phyloP scores from a whole-genome alignment of 1,139 yeast genomes.

The Taphrina flavorubra region DNA sequence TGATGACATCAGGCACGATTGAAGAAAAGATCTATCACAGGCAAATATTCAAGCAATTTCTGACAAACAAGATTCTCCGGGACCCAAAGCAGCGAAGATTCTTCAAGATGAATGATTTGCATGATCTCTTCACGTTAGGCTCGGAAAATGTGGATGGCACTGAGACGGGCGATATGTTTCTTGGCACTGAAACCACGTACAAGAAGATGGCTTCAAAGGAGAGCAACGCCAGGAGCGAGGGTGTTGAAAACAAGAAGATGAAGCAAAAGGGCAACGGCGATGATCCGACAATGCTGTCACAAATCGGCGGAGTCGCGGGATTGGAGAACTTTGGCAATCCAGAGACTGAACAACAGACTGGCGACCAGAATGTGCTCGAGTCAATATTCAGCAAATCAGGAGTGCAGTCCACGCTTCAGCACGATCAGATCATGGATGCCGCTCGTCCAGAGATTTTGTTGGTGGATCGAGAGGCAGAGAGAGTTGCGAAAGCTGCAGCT shows the following conservation, averaged over 20 bases:
- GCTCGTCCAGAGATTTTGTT: conserved; percentile 61
- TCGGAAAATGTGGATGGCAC: conserved; percentile 70
- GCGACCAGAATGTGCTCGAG: conserved; percentile 69
- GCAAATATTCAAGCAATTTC: conserved; percentile 91
- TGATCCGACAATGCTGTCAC: conserved; percentile 9
- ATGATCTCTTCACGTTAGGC: conserved; percentile 85
- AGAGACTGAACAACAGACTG: conserved; percentile 54
- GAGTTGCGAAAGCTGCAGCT: conserved; percentile 79
- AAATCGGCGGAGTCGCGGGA: conserved; percentile 55
- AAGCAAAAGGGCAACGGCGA: conserved; percentile 48
- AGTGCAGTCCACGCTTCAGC: conserved; percentile 76
- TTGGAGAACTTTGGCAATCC: conserved; percentile 57
- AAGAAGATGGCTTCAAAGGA: conserved; percentile 46
- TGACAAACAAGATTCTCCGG: conserved; percentile 89
- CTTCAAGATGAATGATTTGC: conserved; percentile 88
- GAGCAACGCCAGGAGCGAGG: conserved; percentile 42
- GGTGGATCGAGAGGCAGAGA: conserved; percentile 75
- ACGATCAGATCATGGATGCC: conserved; percentile 74
- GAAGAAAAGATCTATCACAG: conserved; percentile 97
- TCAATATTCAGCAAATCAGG: conserved; percentile 75
- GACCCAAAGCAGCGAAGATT: conserved; percentile 95
- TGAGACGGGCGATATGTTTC: conserved; percentile 67
- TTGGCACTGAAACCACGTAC: conserved; percentile 58
- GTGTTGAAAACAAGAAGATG: conserved; percentile 56
- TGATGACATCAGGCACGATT: conserved; percentile 93